These are phyloP conservation scores for Lodderomyces margitis DNA, from an alignment of 1,139 yeast genomes.

Conservation along the genomic window DNA sequence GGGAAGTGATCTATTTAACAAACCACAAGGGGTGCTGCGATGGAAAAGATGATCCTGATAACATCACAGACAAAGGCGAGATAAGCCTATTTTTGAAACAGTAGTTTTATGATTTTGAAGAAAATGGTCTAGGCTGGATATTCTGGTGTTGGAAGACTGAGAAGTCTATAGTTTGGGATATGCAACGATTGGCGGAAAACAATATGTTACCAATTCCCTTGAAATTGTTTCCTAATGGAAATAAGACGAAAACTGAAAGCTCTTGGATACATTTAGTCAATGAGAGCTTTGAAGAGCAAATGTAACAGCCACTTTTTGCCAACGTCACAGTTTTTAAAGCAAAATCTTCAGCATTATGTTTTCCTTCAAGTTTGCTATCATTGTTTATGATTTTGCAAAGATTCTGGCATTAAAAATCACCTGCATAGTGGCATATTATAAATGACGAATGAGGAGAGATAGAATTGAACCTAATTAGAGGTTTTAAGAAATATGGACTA, in stretches of 20 bases:
- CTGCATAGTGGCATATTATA: too few relatives aligned
- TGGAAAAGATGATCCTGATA: slow-evolving; percentile 18
- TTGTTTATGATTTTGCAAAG: neutral
- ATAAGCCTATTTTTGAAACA: slow-evolving; percentile 19
- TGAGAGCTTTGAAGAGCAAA: neutral
- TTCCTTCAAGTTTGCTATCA: neutral
- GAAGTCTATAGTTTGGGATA: slow-evolving; percentile 25
- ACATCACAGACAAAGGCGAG: slow-evolving; percentile 13
- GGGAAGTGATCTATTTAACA: slow-evolving; percentile 20
- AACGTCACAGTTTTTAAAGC: neutral
- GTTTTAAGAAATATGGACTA: too few relatives aligned
- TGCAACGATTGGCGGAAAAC: slow-evolving; percentile 9
- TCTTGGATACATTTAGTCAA: neutral
- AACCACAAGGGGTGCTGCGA: slow-evolving; percentile 16
- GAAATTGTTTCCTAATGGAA: neutral
- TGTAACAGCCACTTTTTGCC: neutral
- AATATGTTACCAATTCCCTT: slow-evolving; percentile 14
- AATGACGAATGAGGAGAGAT: too few relatives aligned
- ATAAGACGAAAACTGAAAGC: neutral
- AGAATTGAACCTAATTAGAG: too few relatives aligned
- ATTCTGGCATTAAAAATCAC: neutral
- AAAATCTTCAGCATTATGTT: neutral
- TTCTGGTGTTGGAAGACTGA: slow-evolving; percentile 29
- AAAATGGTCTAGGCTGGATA: slow-evolving; percentile 23
- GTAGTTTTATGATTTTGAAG: slow-evolving; percentile 21